phyloP scores from a whole-genome alignment of 305 asterid species.

The Fraxinus xanthoxyloides region DNA sequence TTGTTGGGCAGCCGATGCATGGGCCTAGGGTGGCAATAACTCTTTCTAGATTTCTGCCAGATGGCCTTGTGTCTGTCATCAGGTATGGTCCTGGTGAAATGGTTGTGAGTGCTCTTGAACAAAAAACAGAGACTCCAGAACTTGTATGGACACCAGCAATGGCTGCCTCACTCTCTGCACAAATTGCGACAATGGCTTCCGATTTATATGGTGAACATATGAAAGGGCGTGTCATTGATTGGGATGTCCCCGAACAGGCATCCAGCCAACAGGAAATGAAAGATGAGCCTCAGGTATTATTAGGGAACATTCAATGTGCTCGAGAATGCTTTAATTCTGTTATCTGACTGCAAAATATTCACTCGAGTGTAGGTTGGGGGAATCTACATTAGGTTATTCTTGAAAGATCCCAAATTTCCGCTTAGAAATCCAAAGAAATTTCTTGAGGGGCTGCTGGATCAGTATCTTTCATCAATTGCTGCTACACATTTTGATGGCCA shows the following conservation, averaged over 20 bases:
- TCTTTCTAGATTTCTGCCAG: slow-evolving; percentile 92
- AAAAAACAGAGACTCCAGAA: slow-evolving; percentile 97
- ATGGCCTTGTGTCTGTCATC: slow-evolving; percentile 90
- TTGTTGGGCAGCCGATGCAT: slow-evolving; percentile 96
- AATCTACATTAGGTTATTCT: slow-evolving; percentile 87
- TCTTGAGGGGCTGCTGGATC: slow-evolving; percentile 94
- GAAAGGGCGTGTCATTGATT: slow-evolving; percentile 87
- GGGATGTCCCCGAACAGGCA: slow-evolving; percentile 99
- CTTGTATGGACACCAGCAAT: slow-evolving; percentile 99
- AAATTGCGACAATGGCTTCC: slow-evolving; percentile 91
- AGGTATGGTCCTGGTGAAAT: slow-evolving; percentile 99
- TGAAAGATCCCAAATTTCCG: slow-evolving; percentile 98
- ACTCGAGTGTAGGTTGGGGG: slow-evolving; percentile 83
- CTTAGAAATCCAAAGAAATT: slow-evolving; percentile 95
- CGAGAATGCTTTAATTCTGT: slow-evolving; percentile 23
- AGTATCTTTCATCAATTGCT: slow-evolving; percentile 92
- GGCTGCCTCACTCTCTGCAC: slow-evolving; percentile 97
- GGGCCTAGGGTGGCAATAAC: slow-evolving; percentile 98
- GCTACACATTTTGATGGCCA: slow-evolving; percentile 73
- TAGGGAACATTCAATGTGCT: slow-evolving; percentile 10
- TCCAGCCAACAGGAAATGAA: slow-evolving; percentile 93
- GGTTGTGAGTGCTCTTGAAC: slow-evolving; percentile 85
- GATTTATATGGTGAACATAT: slow-evolving; percentile 89
- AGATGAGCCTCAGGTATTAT: slow-evolving; percentile 95
- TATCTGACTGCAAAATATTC: slow-evolving; percentile 24